Evolutionary conservation across 495 filamentous ascomycete species (phyloP), one percentile per base, ranked within the genome.

Genomic region (Xylaria intraflava): DNA sequence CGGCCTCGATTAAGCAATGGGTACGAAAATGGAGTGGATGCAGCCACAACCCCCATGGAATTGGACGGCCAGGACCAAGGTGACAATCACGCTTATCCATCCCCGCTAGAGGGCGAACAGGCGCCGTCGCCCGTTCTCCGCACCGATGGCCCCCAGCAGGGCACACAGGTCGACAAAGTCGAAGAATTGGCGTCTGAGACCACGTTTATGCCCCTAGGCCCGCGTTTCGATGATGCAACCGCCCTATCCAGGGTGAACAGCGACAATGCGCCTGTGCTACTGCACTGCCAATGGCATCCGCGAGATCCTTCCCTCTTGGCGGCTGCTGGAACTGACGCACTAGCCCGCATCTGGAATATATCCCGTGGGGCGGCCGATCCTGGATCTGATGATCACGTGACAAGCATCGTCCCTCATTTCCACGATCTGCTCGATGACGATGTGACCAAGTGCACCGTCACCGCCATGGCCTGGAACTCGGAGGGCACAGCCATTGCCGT

Each of bases 281-380:
- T 88, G 57, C 79, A 80, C 47, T 81, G 83, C 70, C 74, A 83
- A 67, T 94, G 88, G 86, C 88, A 86, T 62, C 89, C 89, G 46
- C 71, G 69, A 53, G 83, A 91, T 75, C 78, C 88, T 55, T 83
- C 79, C 31, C 71, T 88, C 65, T 77, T 94, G 67, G 85, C 84
- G 60, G 82, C 83, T 57, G 83, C 82, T 66, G 87, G 88, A 62
- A 78, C 75, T 62, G 84, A 89, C 67, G 80, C 83, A 67, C 84
- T 88, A 78, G 88, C 86, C 72, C 84, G 82, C 56, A 72, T 93
- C 68, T 92, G 86, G 86, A 87, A 81, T 59, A 64, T 90, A 45
- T 78, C 82, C 58, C 69, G 72, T 76, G 71, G 71, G 59, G 68
- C 77, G 60, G 66, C 71, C 50, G 69, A 74, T 52, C 62, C 67